Base-by-base conservation (phyloP, 1,284 basidiomycete species). In the Ustilago loliicola region DNA sequence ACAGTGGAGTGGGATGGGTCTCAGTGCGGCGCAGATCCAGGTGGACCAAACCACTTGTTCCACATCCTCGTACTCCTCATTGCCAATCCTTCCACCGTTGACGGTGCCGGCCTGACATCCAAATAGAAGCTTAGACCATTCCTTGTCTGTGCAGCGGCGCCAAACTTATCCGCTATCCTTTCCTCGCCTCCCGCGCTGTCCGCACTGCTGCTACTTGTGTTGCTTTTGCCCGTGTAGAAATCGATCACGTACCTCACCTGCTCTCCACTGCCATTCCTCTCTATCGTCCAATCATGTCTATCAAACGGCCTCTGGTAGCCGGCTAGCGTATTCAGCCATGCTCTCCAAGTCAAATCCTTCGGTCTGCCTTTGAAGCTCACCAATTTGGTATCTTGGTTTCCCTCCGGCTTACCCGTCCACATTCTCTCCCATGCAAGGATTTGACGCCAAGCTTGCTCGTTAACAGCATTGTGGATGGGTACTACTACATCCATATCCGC, bases 401-500 rank as follows among this genome's bases (percentile, higher is more conserved):
- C 15, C 56, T 36, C 2, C 50, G 59, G 1, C 58, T 47, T 13
- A 47, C 61, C 23, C 10, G 66, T 66, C 70, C 70, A 69, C 70
- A 70, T 77, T 23, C 66, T 87, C 87, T 99, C 96, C 96, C 96
- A 99, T 73, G 91, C 91, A 85, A 95, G 87, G 55, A 99, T 90
- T 87, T 97, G 92, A 55, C 89, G 88, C 96, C 96, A 99, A 3
- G 96, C 94, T 70, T 93, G 92, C 87, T 99, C 97, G 85, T 99
- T 99, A 69, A 99, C 97, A 34, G 96, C 96, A 85, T 99, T 99
- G 88, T 99, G 96, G 66, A 99, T 99, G 8, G 96, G 96, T 8
- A 99, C 95, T 80, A 99, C 92, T 25, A 94, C 93, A 82, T 91
- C 91, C 96, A 99, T 98, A 88, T 98, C 96, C 23, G 89, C 85